A percentile compares a stretch with the other conserved stretches of the same genome.
Evolutionary conservation across 2,329 filamentous ascomycete species (phyloP).

Genomic region (Aspergillus eucalypticola): DNA sequence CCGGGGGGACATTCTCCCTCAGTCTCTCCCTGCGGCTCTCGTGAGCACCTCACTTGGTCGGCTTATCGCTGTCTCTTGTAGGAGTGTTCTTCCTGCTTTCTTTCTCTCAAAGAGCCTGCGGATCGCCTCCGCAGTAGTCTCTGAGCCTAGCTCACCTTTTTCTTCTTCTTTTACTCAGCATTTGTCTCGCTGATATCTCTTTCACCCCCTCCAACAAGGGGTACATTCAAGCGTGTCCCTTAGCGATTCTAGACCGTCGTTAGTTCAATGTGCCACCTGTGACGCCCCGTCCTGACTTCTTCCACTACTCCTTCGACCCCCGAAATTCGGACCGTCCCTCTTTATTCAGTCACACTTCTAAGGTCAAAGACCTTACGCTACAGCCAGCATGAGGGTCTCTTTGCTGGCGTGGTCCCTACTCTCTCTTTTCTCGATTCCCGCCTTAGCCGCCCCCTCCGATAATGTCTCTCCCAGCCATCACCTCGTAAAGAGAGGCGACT

Average conservation of each 20-base stretch:
- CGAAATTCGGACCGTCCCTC: constrained; percentile 13
- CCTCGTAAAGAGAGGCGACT: constrained; percentile 32
- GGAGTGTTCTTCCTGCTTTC: constrained; percentile 12
- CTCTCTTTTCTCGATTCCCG: constrained; percentile 38
- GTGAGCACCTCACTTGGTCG: constrained; percentile 12
- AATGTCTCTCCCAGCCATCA: constrained; percentile 19
- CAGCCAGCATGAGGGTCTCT: constrained; percentile 40
- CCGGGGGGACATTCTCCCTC: not conserved
- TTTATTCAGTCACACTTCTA: constrained; percentile 9
- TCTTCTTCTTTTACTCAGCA: not conserved
- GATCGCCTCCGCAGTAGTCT: constrained; percentile 1
- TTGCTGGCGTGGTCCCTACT: constrained; percentile 40
- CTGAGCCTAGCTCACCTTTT: not conserved
- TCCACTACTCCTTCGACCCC: constrained; percentile 16
- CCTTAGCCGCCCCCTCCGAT: constrained; percentile 32
- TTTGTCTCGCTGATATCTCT: not conserved
- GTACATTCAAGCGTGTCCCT: constrained; percentile 13
- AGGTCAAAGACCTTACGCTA: constrained; percentile 21
- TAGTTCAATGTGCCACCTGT: constrained; percentile 35
- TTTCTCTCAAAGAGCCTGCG: constrained; percentile 16
- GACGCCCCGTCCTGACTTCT: constrained; percentile 22
- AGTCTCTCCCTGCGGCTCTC: not conserved
- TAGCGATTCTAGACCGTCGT: constrained; percentile 13
- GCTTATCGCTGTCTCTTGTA: constrained; percentile 9
- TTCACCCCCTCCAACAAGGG: not conserved